Evolutionary conservation across 768 basidiomycete genomes (phyloP).

Genomic region (Lanmaoa pseudosensibilis): DNA sequence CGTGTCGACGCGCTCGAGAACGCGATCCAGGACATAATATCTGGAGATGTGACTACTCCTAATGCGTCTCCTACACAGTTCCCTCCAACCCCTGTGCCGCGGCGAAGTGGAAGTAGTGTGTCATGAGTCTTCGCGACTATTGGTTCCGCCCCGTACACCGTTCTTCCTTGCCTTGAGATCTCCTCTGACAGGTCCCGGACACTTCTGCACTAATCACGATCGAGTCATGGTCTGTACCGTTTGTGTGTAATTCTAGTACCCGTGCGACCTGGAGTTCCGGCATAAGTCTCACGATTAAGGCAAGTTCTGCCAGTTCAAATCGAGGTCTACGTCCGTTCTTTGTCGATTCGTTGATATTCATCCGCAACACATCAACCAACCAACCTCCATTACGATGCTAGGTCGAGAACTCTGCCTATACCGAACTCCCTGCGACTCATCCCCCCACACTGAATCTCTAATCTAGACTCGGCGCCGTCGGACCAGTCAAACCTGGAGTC

Average conservation of each 20-base stretch:
- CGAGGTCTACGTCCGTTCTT: not conserved
- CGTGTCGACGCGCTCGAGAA: slow-evolving; percentile 88
- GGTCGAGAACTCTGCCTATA: slow-evolving; percentile 3
- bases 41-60: slow-evolving; percentile 53
- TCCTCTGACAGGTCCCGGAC: not conserved
- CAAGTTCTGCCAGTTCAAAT: not conserved
- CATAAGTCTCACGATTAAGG: not conserved
- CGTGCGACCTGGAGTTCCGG: not conserved
- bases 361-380: not conserved
- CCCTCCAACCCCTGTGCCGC: slow-evolving; percentile 34
- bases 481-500: slow-evolving; percentile 27
- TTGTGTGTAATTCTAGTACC: slow-evolving; percentile 16
- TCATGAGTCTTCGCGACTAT: slow-evolving; percentile 15
- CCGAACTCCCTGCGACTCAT: slow-evolving; percentile 3
- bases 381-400: slow-evolving; percentile 11
- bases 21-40: slow-evolving; percentile 91
- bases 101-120: slow-evolving; percentile 43
- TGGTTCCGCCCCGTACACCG: slow-evolving; percentile 7
- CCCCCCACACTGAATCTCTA: slow-evolving; percentile 9
- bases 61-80: slow-evolving; percentile 59
- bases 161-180: slow-evolving; percentile 18
- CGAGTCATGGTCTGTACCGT: slow-evolving; percentile 12
- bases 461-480: slow-evolving; percentile 30
- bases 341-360: not conserved
- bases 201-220: slow-evolving; percentile 21